phyloP scores from a whole-genome alignment of 179 eudicot species.

The Silene noctiflora region DNA sequence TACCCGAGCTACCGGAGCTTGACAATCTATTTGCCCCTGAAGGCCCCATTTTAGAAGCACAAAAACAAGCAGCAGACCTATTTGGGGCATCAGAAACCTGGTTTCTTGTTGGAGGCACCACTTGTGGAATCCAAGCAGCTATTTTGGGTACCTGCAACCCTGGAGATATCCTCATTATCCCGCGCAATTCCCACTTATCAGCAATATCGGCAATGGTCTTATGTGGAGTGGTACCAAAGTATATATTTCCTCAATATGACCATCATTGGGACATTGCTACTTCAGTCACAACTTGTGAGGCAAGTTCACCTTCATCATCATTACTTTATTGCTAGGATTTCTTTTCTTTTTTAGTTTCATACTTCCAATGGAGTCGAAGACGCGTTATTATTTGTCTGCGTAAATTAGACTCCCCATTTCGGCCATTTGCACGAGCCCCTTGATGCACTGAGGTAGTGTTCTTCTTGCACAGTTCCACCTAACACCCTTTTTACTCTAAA shows the following conservation, averaged over 20 bases:
- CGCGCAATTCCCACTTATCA: slow-evolving; percentile 76
- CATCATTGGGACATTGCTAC: slow-evolving; percentile 68
- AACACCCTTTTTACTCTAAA: too few species aligned
- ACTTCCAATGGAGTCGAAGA: too few species aligned
- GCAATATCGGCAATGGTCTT: slow-evolving; percentile 77
- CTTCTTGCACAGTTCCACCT: too few species aligned
- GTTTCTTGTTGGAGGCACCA: slow-evolving; percentile 93
- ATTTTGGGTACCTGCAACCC: slow-evolving; percentile 79
- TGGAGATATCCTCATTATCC: slow-evolving; percentile 68
- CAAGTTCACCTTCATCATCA: slow-evolving; percentile 37
- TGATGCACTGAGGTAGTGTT: too few species aligned
- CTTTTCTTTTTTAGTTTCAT: too few species aligned
- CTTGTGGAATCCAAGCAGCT: slow-evolving; percentile 87
- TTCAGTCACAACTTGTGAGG: slow-evolving; percentile 65
- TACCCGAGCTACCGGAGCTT: slow-evolving; percentile 80
- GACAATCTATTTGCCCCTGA: slow-evolving; percentile 77
- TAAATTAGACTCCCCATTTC: too few species aligned
- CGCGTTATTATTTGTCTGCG: too few species aligned
- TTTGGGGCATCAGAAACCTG: slow-evolving; percentile 89
- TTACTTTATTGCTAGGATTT: not conserved
- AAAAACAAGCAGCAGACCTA: slow-evolving; percentile 63
- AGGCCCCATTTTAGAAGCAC: slow-evolving; percentile 72
- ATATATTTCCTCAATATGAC: slow-evolving; percentile 62
- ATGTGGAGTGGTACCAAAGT: slow-evolving; percentile 66
- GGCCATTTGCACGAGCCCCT: too few species aligned